phyloP scores from a whole-genome alignment of 768 basidiomycete genomes.

The Naganishia onofrii region DNA sequence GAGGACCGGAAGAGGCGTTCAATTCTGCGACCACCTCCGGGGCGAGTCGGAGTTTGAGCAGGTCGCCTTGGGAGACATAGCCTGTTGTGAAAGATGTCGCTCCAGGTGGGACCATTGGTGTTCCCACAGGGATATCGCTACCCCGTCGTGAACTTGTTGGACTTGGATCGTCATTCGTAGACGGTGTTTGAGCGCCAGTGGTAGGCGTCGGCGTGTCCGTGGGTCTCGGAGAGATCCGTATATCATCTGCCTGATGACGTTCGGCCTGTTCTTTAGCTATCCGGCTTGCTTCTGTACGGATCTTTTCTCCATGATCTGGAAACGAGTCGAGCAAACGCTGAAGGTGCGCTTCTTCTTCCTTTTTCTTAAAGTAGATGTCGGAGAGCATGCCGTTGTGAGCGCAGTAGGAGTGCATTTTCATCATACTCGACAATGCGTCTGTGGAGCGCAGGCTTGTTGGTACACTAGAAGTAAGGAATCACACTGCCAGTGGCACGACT shows the following conservation, averaged over 20 bases:
- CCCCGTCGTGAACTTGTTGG: conserved; percentile 53
- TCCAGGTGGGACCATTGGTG: conserved; percentile 51
- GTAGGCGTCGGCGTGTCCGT: neutral
- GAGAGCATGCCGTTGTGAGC: conserved; percentile 81
- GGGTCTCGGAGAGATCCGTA: neutral
- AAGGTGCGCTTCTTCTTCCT: conserved; percentile 56
- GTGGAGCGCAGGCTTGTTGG: conserved; percentile 42
- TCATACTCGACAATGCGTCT: conserved; percentile 66
- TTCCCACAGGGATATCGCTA: conserved; percentile 41
- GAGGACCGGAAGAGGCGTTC: conserved; percentile 39
- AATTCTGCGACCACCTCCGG: conserved; percentile 41
- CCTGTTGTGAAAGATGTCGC: conserved; percentile 32
- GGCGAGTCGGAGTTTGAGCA: conserved; percentile 25
- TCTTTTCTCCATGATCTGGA: conserved; percentile 34
- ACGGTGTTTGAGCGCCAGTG: neutral
- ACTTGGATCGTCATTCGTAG: conserved; percentile 55
- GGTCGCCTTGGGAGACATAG: conserved; percentile 29
- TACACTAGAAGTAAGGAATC: conserved; percentile 39
- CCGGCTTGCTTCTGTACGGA: conserved; percentile 49
- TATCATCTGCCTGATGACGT: conserved; percentile 54
- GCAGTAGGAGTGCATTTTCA: conserved; percentile 86
- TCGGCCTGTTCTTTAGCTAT: conserved; percentile 58
- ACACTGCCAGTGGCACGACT: conserved; percentile 29
- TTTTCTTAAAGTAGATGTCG: conserved; percentile 41
- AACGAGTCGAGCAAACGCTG: conserved; percentile 31